phyloP scores from a whole-genome alignment of 805 yeast species.

The Metschnikowia cerradonensis region DNA sequence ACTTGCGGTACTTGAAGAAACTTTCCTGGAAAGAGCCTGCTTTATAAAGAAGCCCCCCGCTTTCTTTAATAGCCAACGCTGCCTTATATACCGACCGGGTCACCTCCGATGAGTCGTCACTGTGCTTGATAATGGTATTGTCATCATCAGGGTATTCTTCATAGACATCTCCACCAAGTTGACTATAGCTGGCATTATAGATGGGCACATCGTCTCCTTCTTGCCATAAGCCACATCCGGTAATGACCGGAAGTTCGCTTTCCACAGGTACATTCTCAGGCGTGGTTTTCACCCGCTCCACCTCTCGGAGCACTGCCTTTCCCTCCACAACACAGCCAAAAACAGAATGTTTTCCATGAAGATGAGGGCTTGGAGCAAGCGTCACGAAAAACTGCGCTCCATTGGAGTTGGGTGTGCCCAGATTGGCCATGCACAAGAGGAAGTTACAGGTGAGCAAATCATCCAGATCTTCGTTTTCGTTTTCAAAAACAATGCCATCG shows the following conservation, averaged over 20 bases:
- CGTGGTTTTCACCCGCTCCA: conserved; percentile 47
- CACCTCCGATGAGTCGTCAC: conserved; percentile 17
- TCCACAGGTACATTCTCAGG: conserved; percentile 43
- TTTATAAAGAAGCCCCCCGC: conserved; percentile 62
- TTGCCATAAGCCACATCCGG: conserved; percentile 62
- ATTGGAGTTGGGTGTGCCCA: conserved; percentile 46
- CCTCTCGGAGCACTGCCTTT: conserved; percentile 62
- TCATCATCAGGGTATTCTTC: conserved; percentile 83
- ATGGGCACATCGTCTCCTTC: conserved; percentile 52
- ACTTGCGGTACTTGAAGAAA: conserved; percentile 58
- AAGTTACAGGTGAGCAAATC: conserved; percentile 44
- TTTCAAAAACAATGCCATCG: conserved; percentile 36
- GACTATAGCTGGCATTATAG: conserved; percentile 56
- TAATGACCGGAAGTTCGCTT: conserved; percentile 42
- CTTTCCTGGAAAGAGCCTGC: conserved; percentile 49
- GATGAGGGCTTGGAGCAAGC: conserved; percentile 66
- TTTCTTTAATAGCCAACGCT: conserved; percentile 53
- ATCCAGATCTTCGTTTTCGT: conserved; percentile 50
- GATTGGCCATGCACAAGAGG: conserved; percentile 62
- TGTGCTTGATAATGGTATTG: conserved; percentile 50
- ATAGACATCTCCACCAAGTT: conserved; percentile 63
- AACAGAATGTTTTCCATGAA: conserved; percentile 70
- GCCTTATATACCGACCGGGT: conserved; percentile 51
- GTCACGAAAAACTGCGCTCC: conserved; percentile 70
- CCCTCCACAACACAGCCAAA: conserved; percentile 71